These are phyloP conservation scores for Eucalyptus victrix DNA, from an alignment of 345 rosid genomes.

Conservation along the genomic window DNA sequence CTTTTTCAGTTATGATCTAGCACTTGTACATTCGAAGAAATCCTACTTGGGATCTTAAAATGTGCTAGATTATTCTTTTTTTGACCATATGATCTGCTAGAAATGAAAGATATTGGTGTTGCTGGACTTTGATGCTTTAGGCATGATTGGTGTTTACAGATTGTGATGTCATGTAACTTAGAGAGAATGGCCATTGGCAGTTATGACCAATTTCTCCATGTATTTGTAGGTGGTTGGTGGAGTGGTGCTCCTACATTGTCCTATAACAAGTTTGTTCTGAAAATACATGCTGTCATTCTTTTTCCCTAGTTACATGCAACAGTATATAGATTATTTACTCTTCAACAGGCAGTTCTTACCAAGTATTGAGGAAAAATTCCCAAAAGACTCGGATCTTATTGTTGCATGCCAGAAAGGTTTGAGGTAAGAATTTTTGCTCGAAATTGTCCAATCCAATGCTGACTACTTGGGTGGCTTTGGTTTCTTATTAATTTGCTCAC, in stretches of 20 bases:
- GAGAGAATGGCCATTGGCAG: background rate
- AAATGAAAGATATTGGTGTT: background rate
- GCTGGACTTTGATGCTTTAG: background rate
- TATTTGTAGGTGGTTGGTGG: constrained; percentile 91
- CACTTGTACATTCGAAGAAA: background rate
- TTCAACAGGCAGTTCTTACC: constrained; percentile 49
- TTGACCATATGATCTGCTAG: too few species aligned
- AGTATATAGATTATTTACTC: background rate
- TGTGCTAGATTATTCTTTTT: too few species aligned
- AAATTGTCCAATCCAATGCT: background rate
- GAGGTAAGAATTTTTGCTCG: constrained; percentile 31
- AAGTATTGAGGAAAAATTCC: constrained; percentile 64
- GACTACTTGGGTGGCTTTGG: background rate
- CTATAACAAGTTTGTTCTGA: constrained; percentile 43
- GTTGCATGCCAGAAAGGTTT: constrained; percentile 95
- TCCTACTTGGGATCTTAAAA: too few species aligned
- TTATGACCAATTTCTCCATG: background rate
- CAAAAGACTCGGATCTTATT: constrained; percentile 70
- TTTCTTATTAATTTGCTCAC: background rate
- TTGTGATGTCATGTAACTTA: background rate
- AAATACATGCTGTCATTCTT: background rate
- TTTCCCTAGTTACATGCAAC: background rate
- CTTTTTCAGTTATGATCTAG: background rate
- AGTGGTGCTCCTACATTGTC: constrained; percentile 70
- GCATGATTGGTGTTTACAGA: background rate